A percentile compares a stretch with the other conserved stretches of the same genome.
Evolutionary conservation across 1,284 basidiomycete species (phyloP).

Genomic region (Schizophyllum commune): DNA sequence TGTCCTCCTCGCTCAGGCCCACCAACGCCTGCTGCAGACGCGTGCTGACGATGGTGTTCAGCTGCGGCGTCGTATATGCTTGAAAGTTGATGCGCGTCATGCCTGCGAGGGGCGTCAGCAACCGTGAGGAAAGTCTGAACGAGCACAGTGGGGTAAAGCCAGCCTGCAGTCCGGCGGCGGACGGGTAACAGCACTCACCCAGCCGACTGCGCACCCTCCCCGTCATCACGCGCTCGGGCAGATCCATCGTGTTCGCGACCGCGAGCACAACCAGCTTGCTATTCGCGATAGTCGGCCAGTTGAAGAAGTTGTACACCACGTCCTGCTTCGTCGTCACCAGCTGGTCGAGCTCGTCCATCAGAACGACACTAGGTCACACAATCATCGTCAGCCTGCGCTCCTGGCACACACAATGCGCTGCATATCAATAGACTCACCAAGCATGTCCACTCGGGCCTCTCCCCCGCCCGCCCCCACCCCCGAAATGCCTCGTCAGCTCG

Average conservation of each 20-base stretch:
- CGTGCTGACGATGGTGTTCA: constrained; percentile 83
- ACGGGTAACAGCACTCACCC: too few relatives aligned
- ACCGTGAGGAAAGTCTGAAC: too few relatives aligned
- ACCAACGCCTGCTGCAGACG: constrained; percentile 60
- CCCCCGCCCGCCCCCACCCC: constrained; percentile 35
- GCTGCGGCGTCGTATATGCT: constrained; percentile 78
- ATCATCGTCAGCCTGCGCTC: too few relatives aligned
- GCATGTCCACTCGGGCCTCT: constrained; percentile 64
- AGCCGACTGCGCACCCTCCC: constrained; percentile 90
- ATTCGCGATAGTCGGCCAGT: constrained; percentile 89
- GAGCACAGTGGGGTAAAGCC: too few relatives aligned
- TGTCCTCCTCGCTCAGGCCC: constrained; percentile 29
- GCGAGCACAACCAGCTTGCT: constrained; percentile 92
- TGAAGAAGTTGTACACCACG: constrained; percentile 99
- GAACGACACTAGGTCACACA: constrained; percentile 84
- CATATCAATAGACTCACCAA: too few relatives aligned
- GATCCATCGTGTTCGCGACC: constrained; percentile 97
- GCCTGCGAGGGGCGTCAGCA: constrained; percentile 38
- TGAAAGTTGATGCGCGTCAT: constrained; percentile 94
- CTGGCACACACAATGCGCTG: too few relatives aligned
- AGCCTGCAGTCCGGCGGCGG: too few relatives aligned
- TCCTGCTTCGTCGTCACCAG: constrained; percentile 94
- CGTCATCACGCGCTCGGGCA: constrained; percentile 90
- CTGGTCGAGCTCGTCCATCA: constrained; percentile 99
- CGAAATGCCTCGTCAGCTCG: constrained; percentile 57